Percentiles rank a stretch among this genome's conserved stretches.
Evolutionary conservation across 805 yeast genomes (phyloP).

Genomic region (Grigorovia yakushimaensis): DNA sequence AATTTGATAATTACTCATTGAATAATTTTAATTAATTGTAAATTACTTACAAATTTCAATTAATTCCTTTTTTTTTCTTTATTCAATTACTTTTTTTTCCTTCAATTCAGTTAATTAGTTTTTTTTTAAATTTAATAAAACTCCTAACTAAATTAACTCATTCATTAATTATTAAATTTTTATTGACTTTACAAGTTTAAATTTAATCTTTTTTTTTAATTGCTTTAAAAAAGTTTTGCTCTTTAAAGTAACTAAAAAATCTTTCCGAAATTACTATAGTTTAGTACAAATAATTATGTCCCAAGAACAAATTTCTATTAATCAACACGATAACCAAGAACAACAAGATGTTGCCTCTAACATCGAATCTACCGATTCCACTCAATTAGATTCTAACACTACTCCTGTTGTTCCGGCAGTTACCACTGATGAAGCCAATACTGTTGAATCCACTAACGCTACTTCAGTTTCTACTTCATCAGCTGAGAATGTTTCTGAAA

Average conservation of each 20-base stretch:
- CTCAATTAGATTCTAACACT: slow-evolving; percentile 1
- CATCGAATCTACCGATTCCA: not conserved
- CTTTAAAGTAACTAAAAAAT: not conserved
- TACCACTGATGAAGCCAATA: slow-evolving; percentile 5
- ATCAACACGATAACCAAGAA: slow-evolving; percentile 2
- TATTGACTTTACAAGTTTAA: not conserved
- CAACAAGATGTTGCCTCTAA: not conserved
- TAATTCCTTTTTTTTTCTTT: not conserved
- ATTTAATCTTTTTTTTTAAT: not conserved
- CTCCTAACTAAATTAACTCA: not conserved
- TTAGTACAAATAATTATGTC: slow-evolving; percentile 2
- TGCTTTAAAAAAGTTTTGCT: not conserved
- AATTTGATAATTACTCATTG: not conserved
- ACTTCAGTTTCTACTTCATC: not conserved
- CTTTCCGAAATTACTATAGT: not conserved
- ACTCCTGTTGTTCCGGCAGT: slow-evolving; percentile 1
- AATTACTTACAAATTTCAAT: not conserved
- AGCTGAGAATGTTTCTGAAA: slow-evolving; percentile 5
- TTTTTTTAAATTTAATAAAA: not conserved
- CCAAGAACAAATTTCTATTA: slow-evolving; percentile 1
- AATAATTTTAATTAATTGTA: not conserved
- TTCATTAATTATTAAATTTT: not conserved
- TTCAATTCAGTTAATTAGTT: not conserved
- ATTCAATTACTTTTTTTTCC: not conserved
- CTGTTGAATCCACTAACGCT: slow-evolving; percentile 1